These are phyloP conservation scores for Fusarium continuum DNA, from an alignment of 2,329 filamentous ascomycete species.

Conservation along the genomic window DNA sequence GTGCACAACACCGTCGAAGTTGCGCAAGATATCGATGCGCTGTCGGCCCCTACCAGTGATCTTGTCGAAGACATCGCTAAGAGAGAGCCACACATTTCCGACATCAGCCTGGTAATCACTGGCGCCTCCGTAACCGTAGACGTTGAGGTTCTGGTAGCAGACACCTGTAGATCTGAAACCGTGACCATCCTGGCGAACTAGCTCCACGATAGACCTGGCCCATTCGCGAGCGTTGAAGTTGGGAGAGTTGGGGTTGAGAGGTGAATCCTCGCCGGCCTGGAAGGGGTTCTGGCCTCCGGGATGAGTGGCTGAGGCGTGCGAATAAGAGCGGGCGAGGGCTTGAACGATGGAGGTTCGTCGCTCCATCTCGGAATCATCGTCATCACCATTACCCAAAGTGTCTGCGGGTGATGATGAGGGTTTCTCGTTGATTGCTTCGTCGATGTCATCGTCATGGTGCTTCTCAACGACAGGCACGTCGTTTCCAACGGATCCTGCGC, in stretches of 20 bases:
- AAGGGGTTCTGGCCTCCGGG: conserved; percentile 60
- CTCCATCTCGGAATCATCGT: conserved; percentile 55
- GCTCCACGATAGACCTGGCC: conserved; percentile 67
- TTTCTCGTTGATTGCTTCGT: conserved; percentile 41
- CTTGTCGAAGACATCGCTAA: conserved; percentile 54
- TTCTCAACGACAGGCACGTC: conserved; percentile 39
- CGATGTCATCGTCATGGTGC: conserved; percentile 47
- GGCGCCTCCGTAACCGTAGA: conserved; percentile 72
- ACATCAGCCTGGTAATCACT: conserved; percentile 78
- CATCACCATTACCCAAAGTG: conserved; percentile 46
- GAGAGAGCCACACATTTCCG: conserved; percentile 66
- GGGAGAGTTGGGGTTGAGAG: conserved; percentile 61
- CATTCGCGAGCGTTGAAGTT: conserved; percentile 66
- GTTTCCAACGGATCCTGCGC: conserved; percentile 39
- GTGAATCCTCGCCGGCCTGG: conserved; percentile 57
- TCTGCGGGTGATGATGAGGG: conserved; percentile 41
- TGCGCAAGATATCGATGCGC: conserved; percentile 73
- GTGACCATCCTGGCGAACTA: conserved; percentile 62
- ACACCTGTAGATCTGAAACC: conserved; percentile 70
- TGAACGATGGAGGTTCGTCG: conserved; percentile 64
- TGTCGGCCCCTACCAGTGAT: conserved; percentile 62
- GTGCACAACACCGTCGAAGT: conserved; percentile 74
- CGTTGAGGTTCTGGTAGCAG: conserved; percentile 72
- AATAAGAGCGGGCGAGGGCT: conserved; percentile 65
- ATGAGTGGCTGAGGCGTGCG: conserved; percentile 54